Base-by-base conservation (phyloP, 306 rosid species). In the Gynostemma pentaphyllum region DNA sequence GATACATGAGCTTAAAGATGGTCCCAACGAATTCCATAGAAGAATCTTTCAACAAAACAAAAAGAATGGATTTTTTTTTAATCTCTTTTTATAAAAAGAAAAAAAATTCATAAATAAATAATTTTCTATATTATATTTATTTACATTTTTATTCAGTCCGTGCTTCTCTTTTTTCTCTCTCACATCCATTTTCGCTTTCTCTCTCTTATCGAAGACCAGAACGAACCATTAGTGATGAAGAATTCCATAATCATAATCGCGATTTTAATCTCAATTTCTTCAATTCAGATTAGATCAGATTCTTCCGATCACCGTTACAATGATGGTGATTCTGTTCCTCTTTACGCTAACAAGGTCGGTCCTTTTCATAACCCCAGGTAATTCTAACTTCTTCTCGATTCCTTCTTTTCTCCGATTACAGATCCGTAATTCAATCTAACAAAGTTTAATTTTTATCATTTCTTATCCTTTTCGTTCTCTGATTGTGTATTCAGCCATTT, bases 291-390 rank as follows among this genome's bases (percentile, higher is more conserved):
- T 2, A 57, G 65, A 16, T 73, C 80, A 0, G 72, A 51, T 60
- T 71, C 75, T 24, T 68, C 77, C 28, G 52, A 75, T 62, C 80
- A 79, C 66, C 78, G 78, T 28, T 79, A 75, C 73, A 62, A 70
- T 19, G 76, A 75, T 45, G 81, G 84, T 3, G 84, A 79, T 5
- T 4, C 37, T 1, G 84, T 79, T 45, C 84, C 78, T 46, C 67
- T 79, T 37, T 75, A 79, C 37, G 84, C 80, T 39, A 75, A 72
- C 28, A 79, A 79, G 78, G 78, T 79, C 34, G 84, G 84, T 7
- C 84, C 84, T 2, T 79, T 75, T 67, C 84, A 79, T 57, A 79
- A 79, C 45, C 84, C 84, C 64, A 79, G 84, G 84, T 75, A 56
- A 55, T 27, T 53, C 21, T 2, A 4, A 13, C 5, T 4, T 40